Base-by-base conservation (phyloP, 148 eudicot genomes). In the Suaeda aralocaspica region DNA sequence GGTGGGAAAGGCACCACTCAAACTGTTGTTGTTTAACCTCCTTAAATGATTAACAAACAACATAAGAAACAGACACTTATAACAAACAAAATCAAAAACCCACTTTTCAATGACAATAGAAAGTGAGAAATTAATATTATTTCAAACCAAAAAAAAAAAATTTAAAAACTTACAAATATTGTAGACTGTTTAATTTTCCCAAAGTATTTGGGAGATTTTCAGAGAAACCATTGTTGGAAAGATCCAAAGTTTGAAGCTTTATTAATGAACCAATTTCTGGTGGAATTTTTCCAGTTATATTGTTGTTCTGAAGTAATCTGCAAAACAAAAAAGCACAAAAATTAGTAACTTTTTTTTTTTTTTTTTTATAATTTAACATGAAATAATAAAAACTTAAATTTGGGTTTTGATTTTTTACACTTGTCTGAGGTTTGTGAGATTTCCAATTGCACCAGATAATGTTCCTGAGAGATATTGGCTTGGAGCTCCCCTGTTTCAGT, bases 391-490 rank as follows among this genome's bases (percentile, higher is more conserved):
- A 25, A 16, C 18, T 24, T 48, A 13, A 1, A 52, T 4, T 7
- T 42, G 33, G 33, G 31, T 58, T 65, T 49, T 18, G 41, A 36
- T 67, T 29, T 84, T 15, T 88, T 89, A 94, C 99, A 91, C 79
- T 87, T 91, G 96, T 71, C 78, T 84, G 42, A 94, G 92, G 71
- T 91, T 89, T 39, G 95, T 94, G 60, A 94, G 92, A 66, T 84
- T 89, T 42, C 85, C 89, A 59, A 94, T 86, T 69, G 80, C 67
- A 68, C 82, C 80, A 60, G 99, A 86, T 49, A 94, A 77, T 45
- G 66, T 76, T 67, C 99, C 99, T 39, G 97, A 89, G 59, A 94
- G 83, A 69, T 88, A 89, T 68, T 94, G 99, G 72, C 94, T 92
- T 61, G 99, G 97, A 78, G 96, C 96, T 76, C 88, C 98, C 29